These are phyloP conservation scores for Acmispon strigosus DNA, from an alignment of 306 rosid species.

Conservation along the genomic window DNA sequence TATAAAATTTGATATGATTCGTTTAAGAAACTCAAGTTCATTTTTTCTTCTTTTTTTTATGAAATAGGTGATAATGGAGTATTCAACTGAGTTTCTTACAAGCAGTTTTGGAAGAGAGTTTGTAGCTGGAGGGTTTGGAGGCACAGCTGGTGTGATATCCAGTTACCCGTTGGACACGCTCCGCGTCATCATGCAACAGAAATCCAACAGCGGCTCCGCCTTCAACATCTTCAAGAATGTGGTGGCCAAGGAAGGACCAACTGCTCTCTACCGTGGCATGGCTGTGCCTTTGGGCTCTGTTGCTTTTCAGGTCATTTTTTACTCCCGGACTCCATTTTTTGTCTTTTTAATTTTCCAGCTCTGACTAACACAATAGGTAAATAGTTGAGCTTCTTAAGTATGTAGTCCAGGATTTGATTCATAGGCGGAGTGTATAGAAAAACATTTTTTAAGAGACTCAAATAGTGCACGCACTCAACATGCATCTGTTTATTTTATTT, in stretches of 20 bases:
- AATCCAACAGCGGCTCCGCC: neutral
- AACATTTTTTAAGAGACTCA: too few species aligned
- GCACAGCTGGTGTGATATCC: neutral
- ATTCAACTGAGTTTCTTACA: neutral
- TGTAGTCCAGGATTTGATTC: too few species aligned
- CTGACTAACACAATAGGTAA: too few species aligned
- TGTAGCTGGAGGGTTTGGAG: neutral
- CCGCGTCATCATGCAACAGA: slow-evolving; percentile 13
- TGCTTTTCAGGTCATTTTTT: slow-evolving; percentile 8
- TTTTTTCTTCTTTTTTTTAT: too few species aligned
- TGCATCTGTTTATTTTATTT: too few species aligned
- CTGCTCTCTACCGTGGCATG: slow-evolving; percentile 22
- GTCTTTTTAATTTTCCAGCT: too few species aligned
- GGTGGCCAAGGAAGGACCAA: slow-evolving; percentile 3
- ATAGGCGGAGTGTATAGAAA: too few species aligned
- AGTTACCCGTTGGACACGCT: slow-evolving; percentile 19
- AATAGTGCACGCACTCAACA: too few species aligned
- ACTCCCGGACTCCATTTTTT: too few species aligned
- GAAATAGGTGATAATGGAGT: neutral
- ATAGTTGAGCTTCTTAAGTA: too few species aligned
- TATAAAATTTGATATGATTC: neutral
- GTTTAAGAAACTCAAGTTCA: too few species aligned
- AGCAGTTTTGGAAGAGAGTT: neutral
- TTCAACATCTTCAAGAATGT: slow-evolving; percentile 1
- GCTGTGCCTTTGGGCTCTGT: slow-evolving; percentile 19